phyloP scores from a whole-genome alignment of 73 alveolate genomes.

The Tetrahymena thermophila region DNA sequence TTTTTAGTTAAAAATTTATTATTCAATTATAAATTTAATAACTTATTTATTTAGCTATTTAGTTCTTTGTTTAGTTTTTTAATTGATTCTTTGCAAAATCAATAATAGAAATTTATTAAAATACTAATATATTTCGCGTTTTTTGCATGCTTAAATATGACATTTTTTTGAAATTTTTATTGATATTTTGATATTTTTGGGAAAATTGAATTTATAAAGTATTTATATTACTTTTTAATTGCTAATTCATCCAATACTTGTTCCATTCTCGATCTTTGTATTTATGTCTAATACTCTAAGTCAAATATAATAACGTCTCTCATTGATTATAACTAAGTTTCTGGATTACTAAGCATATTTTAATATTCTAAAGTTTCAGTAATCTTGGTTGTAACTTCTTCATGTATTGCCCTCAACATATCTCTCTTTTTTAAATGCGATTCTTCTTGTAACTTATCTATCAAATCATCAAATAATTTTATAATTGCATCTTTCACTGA shows the following conservation, averaged over 20 bases:
- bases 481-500: not conserved
- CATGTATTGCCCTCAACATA: not conserved
- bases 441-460: not conserved
- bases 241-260: not conserved
- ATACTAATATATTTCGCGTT: no score
- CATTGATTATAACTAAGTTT: not conserved
- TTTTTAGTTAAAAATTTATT: not conserved
- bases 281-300: not conserved
- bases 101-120: no score
- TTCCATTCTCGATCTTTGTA: not conserved
- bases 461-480: not conserved
- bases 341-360: not conserved
- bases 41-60: no score
- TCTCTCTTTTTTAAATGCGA: not conserved
- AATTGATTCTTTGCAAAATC: no score
- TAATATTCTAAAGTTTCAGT: not conserved
- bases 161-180: no score
- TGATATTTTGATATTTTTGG: no score
- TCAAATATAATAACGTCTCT: not conserved
- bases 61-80: no score
- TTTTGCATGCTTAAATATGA: no score
- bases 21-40: no score
- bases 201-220: no score
- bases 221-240: not conserved
- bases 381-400: not conserved